Percentiles rank a stretch among this genome's conserved stretches.
These are phyloP conservation scores for Yamadazyma atmosphaerica DNA, from an alignment of 1,139 yeast genomes.

Conservation along the genomic window DNA sequence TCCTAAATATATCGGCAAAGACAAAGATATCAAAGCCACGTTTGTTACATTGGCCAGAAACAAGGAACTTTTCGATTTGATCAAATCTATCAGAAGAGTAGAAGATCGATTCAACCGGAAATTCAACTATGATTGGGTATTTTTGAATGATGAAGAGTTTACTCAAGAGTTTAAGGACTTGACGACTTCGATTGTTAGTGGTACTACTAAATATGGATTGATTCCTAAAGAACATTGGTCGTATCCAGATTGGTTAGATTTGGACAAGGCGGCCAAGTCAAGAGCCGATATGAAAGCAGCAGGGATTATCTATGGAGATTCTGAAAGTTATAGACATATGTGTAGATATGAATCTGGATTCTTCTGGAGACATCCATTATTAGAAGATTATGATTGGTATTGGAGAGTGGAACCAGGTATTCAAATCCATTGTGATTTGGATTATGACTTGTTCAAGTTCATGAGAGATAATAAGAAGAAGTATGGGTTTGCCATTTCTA, in stretches of 20 bases:
- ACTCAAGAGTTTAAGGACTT: conserved; percentile 54
- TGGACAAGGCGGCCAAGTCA: conserved; percentile 49
- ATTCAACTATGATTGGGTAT: conserved; percentile 79
- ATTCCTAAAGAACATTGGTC: conserved; percentile 71
- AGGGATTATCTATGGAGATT: conserved; percentile 60
- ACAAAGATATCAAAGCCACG: conserved; percentile 54
- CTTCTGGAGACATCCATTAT: conserved; percentile 55
- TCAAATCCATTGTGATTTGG: conserved; percentile 59
- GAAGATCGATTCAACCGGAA: conserved; percentile 72
- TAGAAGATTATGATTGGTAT: conserved; percentile 60
- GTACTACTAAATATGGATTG: conserved; percentile 59
- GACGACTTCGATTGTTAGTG: conserved; percentile 52
- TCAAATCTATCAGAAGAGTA: conserved; percentile 63
- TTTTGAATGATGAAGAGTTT: conserved; percentile 66
- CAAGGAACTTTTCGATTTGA: conserved; percentile 61
- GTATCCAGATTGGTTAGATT: conserved; percentile 71
- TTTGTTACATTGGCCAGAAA: conserved; percentile 64
- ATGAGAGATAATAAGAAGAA: conserved; percentile 59
- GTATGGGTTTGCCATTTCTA: conserved; percentile 69
- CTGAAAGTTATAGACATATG: conserved; percentile 73
- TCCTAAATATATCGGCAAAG: conserved; percentile 15
- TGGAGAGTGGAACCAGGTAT: conserved; percentile 78
- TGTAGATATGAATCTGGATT: conserved; percentile 73
- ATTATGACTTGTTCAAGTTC: conserved; percentile 62
- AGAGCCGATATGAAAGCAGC: conserved; percentile 49